These are phyloP conservation scores for Adansonia gregorii DNA, from an alignment of 441 rosid species.

Conservation along the genomic window DNA sequence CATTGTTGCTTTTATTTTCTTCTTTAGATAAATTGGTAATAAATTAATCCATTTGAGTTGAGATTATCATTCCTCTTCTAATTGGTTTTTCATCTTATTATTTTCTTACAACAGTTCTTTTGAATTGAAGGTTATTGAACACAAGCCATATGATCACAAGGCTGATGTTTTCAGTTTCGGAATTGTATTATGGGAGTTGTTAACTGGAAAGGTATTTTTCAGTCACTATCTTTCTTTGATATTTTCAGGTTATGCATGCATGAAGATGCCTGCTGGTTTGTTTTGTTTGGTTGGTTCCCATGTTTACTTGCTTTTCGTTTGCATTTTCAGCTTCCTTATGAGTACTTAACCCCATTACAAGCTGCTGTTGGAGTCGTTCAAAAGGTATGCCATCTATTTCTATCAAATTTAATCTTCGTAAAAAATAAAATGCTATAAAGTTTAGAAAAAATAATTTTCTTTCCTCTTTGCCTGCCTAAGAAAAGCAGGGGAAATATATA, in stretches of 20 bases:
- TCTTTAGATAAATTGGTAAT: background rate
- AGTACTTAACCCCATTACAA: constrained; percentile 53
- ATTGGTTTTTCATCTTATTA: constrained; percentile 24
- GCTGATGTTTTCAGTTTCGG: constrained; percentile 55
- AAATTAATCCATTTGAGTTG: background rate
- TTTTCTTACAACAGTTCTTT: constrained; percentile 47
- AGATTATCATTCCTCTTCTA: constrained; percentile 8
- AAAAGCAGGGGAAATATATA: background rate
- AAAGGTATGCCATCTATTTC: constrained; percentile 38
- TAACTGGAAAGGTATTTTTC: constrained; percentile 50
- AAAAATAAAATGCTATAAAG: background rate
- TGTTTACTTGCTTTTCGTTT: constrained; percentile 21
- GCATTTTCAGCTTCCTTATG: constrained; percentile 49
- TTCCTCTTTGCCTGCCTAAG: background rate
- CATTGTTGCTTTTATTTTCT: background rate
- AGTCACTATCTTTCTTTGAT: background rate
- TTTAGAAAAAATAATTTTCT: background rate
- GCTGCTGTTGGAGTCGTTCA: constrained; percentile 60
- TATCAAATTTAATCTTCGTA: background rate
- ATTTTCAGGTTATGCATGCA: background rate
- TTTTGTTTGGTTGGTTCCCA: background rate
- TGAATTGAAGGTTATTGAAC: constrained; percentile 52
- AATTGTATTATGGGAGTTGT: constrained; percentile 52
- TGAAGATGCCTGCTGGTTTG: background rate
- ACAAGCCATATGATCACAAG: constrained; percentile 59